These are phyloP conservation scores for Ustilaginoidea virens DNA, from an alignment of 2,329 filamentous ascomycete genomes.

Conservation along the genomic window DNA sequence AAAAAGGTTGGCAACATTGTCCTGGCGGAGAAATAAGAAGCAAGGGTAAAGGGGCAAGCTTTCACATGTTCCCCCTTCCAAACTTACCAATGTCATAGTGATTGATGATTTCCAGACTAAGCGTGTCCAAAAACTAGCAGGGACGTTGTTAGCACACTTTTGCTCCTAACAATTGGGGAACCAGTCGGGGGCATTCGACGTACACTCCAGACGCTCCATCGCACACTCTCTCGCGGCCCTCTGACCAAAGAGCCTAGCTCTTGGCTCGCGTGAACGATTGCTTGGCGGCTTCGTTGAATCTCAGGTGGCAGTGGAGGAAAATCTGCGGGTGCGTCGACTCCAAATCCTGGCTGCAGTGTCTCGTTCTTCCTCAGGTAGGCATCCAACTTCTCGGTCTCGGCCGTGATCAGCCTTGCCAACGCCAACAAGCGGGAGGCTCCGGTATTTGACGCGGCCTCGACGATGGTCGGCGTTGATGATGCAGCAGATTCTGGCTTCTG, in stretches of 20 bases:
- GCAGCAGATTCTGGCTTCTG: constrained; percentile 8
- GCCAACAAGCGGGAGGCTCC: constrained; percentile 23
- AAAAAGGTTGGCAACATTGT: background rate
- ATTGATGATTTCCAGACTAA: constrained; percentile 35
- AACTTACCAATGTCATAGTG: constrained; percentile 30
- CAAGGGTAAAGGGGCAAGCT: no score
- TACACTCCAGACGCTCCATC: constrained; percentile 38
- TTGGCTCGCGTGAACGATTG: constrained; percentile 31
- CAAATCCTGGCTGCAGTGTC: constrained; percentile 28
- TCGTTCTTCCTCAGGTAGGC: constrained; percentile 27
- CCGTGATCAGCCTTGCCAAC: constrained; percentile 30
- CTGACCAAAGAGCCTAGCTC: constrained; percentile 31
- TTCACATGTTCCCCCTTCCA: no score
- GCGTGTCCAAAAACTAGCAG: constrained; percentile 29
- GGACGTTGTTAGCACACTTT: constrained; percentile 1
- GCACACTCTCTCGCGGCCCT: constrained; percentile 33
- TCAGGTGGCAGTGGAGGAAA: constrained; percentile 32
- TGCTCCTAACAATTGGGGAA: background rate
- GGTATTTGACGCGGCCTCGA: constrained; percentile 2
- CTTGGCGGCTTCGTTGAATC: constrained; percentile 27
- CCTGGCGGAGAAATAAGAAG: no score
- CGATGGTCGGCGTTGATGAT: constrained; percentile 1
- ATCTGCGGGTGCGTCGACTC: constrained; percentile 25
- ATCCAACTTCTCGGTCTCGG: constrained; percentile 34
- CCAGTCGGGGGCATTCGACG: constrained; percentile 9